Evolutionary conservation across 163 green algal genomes (phyloP), one percentile per base, ranked within the genome.

Genomic region (Prototheca cutis): DNA sequence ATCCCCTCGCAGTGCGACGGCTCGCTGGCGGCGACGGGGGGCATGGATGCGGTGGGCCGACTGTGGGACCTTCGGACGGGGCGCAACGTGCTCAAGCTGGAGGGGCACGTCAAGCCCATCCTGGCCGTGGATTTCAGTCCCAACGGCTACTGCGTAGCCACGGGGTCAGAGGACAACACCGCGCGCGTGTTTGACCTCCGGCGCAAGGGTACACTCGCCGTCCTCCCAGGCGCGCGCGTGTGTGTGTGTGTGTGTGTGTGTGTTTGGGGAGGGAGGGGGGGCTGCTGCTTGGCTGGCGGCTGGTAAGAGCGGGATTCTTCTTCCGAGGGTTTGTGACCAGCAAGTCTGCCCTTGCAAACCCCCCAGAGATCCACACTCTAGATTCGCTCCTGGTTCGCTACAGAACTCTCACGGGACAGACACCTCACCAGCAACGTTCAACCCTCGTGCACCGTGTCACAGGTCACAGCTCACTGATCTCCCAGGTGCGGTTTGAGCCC

Each of bases 41-140:
- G 93, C 24, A 71, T 98, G 32, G 93, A 99, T 61, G 86, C 85
- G 4, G 71, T 85, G n/a, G 85, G 73, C 0, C 78, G 90, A 0
- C 58, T 98, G 4, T 99, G 90, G 92, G 92, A 99, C 60, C 65
- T 87, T 39, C 78, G 92, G 25, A 95, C 82, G 0, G 92, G 92
- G 7, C 70, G 82, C 57, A 90, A 78, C 73, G 80, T 97, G 39
- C 57, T 86, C 32, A 67, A 72, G 27, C 72, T 95, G 51, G 63
- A 88, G 53, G 91, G 89, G 2, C 90, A 97, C 61, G 81, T 91
- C 19, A 90, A 96, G 71, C 67, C 77, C 36, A 72, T 97, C 4
- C 78, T 98, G 33, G 64, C 68, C 1, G 61, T 91, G 0, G 90
- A 95, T 67, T 97, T 95, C 59, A 77, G 75, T 0, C 87, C 87